Base-by-base conservation (phyloP, 208 protist genomes). In the Porcisia hertigi region DNA sequence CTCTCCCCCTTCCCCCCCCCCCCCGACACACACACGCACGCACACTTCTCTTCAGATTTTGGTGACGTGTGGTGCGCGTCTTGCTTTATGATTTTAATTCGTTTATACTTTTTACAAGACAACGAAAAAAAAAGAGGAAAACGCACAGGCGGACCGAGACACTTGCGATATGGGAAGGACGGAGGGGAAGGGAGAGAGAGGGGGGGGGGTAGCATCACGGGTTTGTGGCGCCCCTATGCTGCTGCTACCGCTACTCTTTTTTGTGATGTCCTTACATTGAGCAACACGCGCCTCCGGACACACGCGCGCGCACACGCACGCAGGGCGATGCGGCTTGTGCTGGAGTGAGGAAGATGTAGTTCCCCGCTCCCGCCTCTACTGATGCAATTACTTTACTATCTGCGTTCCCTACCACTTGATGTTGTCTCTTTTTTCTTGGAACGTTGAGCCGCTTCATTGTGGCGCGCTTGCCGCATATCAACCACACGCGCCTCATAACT, bases 81-180 rank as follows among this genome's bases (percentile, higher is more conserved):
- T 52, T 12, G 57, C 20, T 60, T 23, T 30, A 30, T 30, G 25
- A 30, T 23, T 30, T 23, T 12, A 30, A 5, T 20, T 30, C 16
- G 14, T 60, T 30, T 36, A 23, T 36, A 65, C 16, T 5, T 36
- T 5, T 36, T 1, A 34, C 20, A 7, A 43, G 25, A 39, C 18
- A 65, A 65, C 16, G 34, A 65, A 65, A 65, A 65, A 65, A 65
- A 41, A 43, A 30, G 25, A 18, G 39, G 60, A 65, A 65, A n/a
- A 34, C n/a, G 4, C 11, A 65, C 60, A 25, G 7, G 7, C 23
- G 25, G 20, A 60, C 1, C 57, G 7, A 30, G 20, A n/a, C 14
- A 12, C 7, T 30, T 30, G 57, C 57, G 7, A 12, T 60, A 30
- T 60, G 23, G 16, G 20, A 7, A 30, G 30, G 57, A 36, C 7